Conservation (phyloP, 352 stramenopile genomes). For the Thalassiosira exigua region DNA sequence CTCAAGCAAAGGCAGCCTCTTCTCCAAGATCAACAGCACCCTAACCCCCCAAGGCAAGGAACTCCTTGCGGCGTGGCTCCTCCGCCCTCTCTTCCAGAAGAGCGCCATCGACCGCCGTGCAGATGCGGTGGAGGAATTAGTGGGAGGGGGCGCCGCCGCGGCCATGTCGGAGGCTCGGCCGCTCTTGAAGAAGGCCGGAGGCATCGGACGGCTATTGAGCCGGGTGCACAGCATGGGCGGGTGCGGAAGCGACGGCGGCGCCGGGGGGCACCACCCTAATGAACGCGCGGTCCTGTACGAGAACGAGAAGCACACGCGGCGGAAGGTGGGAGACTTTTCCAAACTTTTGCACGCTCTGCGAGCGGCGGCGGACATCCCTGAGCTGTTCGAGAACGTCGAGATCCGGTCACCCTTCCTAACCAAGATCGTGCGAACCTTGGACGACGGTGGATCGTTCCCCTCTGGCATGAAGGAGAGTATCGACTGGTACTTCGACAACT, state of each 20-base stretch:
- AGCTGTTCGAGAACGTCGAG: slow-evolving; percentile 85
- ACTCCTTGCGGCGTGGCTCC: slow-evolving; percentile 96
- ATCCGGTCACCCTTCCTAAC: slow-evolving; percentile 70
- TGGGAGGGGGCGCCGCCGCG: slow-evolving; percentile 69
- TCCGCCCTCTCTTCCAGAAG: slow-evolving; percentile 94
- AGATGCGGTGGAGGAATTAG: slow-evolving; percentile 95
- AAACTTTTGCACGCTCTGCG: slow-evolving; percentile 91
- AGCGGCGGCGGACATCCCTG: slow-evolving; percentile 86
- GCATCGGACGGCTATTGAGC: slow-evolving; percentile 96
- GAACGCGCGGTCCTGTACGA: slow-evolving; percentile 98
- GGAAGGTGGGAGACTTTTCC: slow-evolving; percentile 93
- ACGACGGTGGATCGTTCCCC: slow-evolving; percentile 86
- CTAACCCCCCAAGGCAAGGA: slow-evolving; percentile 94
- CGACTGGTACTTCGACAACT: slow-evolving; percentile 95
- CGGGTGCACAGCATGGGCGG: slow-evolving; percentile 96
- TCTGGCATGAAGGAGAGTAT: slow-evolving; percentile 91
- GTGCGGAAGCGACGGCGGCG: slow-evolving; percentile 67
- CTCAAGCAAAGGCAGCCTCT: slow-evolving; percentile 90
- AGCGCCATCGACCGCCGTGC: slow-evolving; percentile 94
- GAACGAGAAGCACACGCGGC: slow-evolving; percentile 94
- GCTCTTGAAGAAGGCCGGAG: slow-evolving; percentile 90
- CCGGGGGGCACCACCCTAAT: slow-evolving; percentile 90
- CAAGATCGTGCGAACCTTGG: slow-evolving; percentile 69
- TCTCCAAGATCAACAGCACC: slow-evolving; percentile 87
- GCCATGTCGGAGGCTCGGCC: slow-evolving; percentile 86